Base-by-base conservation (phyloP, 768 basidiomycete species). In the Gyrodon lividus region DNA sequence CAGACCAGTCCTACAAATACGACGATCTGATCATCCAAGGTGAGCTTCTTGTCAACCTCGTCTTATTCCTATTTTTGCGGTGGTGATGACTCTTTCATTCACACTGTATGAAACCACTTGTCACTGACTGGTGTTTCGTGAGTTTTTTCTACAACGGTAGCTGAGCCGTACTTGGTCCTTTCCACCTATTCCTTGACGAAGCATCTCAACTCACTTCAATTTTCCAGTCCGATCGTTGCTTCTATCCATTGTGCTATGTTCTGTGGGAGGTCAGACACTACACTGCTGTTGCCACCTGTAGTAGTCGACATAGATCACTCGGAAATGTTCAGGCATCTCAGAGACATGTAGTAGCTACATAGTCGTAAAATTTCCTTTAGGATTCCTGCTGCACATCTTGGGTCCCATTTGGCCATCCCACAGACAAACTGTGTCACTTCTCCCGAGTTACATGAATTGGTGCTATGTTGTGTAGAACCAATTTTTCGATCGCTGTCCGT, bases 61-160 rank as follows among this genome's bases (percentile, higher is more conserved):
- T 5, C 41, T n/a, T 38, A 38, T 53, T 14, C 38, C 46, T 49
- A 38, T 44, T 49, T 55, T 19, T 60, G 51, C 59, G 65, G 64
- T 70, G 39, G 63, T 77, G 82, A 84, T 84, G 80, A 77, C 74
- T 75, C 72, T 46, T 71, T 66, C 72, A 84, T 87, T 85, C 84
- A 84, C 83, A 87, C 85, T 87, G 82, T 82, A 80, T 72, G 85
- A 89, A 79, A 72, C 65, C 67, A 67, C 68, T 60, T 64, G 59
- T 66, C 67, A 70, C 46, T 53, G 67, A 60, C 68, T 69, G 67
- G 63, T 68, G 72, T 66, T 75, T 76, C 48, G 63, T 82, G 84
- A 83, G 65, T 75, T 68, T 71, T 60, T 75, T 80, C 84, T 88
- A 89, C 87, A 88, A 89, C 86, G 87, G 86, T 89, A 89, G 77